phyloP scores from a whole-genome alignment of 176 grass and related monocot genomes.

The Dendrocalamus sinicus region DNA sequence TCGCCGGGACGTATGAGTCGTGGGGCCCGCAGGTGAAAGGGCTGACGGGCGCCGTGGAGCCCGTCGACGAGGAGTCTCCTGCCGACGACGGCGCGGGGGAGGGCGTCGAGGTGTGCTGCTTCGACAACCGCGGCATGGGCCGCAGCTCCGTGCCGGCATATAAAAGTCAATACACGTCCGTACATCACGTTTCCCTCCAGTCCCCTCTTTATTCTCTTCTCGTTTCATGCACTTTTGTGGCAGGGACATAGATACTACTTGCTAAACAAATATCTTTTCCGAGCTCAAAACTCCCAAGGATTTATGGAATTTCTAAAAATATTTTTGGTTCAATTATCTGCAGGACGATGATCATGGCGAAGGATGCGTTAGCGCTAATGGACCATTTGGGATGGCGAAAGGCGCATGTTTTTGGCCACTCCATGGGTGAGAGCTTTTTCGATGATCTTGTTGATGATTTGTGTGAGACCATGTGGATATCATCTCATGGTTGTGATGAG shows the following conservation, averaged over 20 bases:
- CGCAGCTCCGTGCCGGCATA: constrained; percentile 63
- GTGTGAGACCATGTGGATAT: no score
- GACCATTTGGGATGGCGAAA: constrained; percentile 70
- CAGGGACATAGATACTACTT: neutral
- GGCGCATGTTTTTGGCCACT: constrained; percentile 73
- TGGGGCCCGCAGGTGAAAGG: constrained; percentile 85
- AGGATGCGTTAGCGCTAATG: constrained; percentile 66
- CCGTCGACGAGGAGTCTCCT: constrained; percentile 60
- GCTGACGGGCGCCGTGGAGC: constrained; percentile 50
- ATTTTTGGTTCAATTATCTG: neutral
- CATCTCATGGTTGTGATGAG: no score
- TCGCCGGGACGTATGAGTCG: constrained; percentile 71
- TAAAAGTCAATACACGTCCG: constrained; percentile 71
- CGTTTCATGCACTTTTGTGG: neutral
- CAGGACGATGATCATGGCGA: constrained; percentile 79
- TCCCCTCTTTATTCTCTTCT: neutral
- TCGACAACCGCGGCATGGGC: constrained; percentile 84
- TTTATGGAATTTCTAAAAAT: no score
- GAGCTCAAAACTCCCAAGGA: no score
- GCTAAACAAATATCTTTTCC: neutral
- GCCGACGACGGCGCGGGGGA: constrained; percentile 34
- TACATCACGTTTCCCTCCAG: neutral
- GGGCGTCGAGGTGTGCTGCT: constrained; percentile 83
- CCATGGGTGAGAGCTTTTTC: constrained; percentile 61
- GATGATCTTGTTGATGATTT: neutral